Conservation (phyloP, 768 basidiomycete species). For the Phaeolepiota aurea region DNA sequence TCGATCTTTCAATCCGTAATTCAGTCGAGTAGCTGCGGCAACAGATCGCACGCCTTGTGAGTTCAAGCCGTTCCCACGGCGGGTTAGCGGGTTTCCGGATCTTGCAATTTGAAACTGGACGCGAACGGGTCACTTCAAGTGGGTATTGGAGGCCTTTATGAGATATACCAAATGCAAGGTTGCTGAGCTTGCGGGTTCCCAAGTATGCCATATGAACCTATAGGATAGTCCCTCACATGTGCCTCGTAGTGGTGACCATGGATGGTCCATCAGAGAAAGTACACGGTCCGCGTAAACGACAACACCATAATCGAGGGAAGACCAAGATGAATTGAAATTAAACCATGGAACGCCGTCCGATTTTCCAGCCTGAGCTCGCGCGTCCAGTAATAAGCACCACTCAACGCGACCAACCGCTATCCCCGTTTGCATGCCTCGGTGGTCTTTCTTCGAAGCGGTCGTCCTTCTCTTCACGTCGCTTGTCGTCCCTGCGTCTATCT, state of each 20-base stretch:
- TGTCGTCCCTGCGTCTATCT: slow-evolving; percentile 64
- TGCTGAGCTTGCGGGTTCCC: too few relatives aligned
- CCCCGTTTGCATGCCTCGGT: slow-evolving; percentile 68
- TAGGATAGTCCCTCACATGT: slow-evolving; percentile 21
- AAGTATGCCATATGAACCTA: too few relatives aligned
- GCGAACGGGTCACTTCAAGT: too few relatives aligned
- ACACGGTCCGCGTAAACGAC: slow-evolving; percentile 48
- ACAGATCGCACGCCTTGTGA: too few relatives aligned
- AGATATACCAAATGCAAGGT: too few relatives aligned
- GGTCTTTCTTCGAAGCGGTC: slow-evolving; percentile 73
- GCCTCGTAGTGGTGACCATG: slow-evolving; percentile 29
- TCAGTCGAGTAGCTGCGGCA: too few relatives aligned
- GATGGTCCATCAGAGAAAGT: slow-evolving; percentile 38
- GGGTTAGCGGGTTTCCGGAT: too few relatives aligned
- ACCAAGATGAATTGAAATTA: slow-evolving; percentile 42
- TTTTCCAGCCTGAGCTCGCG: slow-evolving; percentile 23
- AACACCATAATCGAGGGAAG: slow-evolving; percentile 39
- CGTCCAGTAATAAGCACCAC: slow-evolving; percentile 25
- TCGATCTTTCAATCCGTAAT: too few relatives aligned
- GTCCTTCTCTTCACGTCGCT: slow-evolving; percentile 79
- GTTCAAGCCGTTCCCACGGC: too few relatives aligned
- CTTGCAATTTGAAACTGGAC: too few relatives aligned
- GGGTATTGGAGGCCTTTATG: too few relatives aligned
- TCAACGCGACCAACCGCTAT: slow-evolving; percentile 72
- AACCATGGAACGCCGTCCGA: slow-evolving; percentile 29